phyloP scores from a whole-genome alignment of 139 green algal genomes.

The Chlamydomonas incerta region DNA sequence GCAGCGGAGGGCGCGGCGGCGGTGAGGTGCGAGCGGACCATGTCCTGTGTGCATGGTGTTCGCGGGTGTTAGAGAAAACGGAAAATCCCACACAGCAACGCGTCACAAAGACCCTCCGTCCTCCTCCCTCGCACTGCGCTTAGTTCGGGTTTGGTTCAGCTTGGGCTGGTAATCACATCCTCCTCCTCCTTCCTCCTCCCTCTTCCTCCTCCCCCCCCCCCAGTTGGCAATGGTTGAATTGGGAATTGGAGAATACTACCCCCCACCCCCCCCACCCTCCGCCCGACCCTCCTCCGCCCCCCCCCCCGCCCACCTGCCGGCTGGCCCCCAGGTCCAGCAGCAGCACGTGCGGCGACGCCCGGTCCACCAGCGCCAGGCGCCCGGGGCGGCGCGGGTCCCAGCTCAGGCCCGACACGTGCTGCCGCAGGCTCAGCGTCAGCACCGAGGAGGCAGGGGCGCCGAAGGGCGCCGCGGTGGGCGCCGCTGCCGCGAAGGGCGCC shows the following conservation, averaged over 20 bases:
- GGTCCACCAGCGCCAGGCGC: slow-evolving; percentile 3
- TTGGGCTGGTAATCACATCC: too few species aligned
- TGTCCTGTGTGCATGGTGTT: too few species aligned
- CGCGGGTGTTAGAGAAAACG: not conserved
- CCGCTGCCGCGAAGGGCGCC: not conserved
- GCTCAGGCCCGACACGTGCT: slow-evolving; percentile 3
- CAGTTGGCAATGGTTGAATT: too few species aligned
- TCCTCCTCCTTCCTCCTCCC: too few species aligned
- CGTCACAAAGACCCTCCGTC: too few species aligned
- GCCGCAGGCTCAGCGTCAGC: not conserved
- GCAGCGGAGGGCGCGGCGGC: not conserved
- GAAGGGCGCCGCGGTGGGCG: too few species aligned
- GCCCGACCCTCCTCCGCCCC: too few species aligned
- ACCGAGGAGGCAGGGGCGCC: not conserved
- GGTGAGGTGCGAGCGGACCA: not conserved
- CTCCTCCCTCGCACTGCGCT: too few species aligned
- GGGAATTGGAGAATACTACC: too few species aligned
- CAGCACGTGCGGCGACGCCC: not conserved
- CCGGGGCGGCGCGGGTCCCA: slow-evolving; percentile 30
- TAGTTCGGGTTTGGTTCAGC: too few species aligned
- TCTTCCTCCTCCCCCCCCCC: too few species aligned
- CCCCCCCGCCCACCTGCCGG: not conserved
- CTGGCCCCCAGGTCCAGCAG: slow-evolving; percentile 20
- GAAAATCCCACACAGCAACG: not conserved
- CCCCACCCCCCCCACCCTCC: not conserved